Conservation (phyloP, 345 rosid genomes). For the Camelina sativa region DNA sequence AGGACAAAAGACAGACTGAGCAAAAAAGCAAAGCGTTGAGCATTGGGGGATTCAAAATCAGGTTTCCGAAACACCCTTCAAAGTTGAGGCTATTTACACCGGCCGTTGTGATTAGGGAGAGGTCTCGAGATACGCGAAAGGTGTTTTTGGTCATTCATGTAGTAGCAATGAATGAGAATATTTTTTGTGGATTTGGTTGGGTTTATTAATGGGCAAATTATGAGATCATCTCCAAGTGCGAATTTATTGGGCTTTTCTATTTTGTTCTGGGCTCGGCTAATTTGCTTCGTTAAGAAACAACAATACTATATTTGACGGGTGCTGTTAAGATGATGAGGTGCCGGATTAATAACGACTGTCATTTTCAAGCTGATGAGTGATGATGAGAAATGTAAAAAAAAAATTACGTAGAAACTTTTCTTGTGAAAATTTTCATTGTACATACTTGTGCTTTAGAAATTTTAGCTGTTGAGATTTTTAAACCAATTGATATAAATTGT, state of each 20-base stretch:
- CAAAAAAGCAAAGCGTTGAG: background rate
- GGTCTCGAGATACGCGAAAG: constrained; percentile 44
- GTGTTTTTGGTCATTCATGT: constrained; percentile 18
- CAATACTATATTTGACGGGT: too few species aligned
- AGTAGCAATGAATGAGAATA: background rate
- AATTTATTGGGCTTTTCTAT: background rate
- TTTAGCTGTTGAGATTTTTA: too few species aligned
- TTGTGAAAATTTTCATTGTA: too few species aligned
- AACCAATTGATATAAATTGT: too few species aligned
- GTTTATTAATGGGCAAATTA: background rate
- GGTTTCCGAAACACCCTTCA: constrained; percentile 26
- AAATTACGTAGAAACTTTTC: too few species aligned
- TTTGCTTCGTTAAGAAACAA: background rate
- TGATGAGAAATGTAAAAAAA: too few species aligned
- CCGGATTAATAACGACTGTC: too few species aligned
- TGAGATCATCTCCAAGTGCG: background rate
- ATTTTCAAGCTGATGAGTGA: too few species aligned
- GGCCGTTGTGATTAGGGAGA: constrained; percentile 30
- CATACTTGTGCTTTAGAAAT: too few species aligned
- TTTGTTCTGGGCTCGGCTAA: background rate
- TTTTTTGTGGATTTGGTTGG: background rate
- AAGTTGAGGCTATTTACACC: constrained; percentile 33
- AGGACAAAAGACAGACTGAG: constrained; percentile 35
- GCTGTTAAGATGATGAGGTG: too few species aligned
- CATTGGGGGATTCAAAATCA: constrained; percentile 36